Percentiles rank a stretch among this genome's conserved stretches.
Evolutionary conservation across 2,329 filamentous ascomycete species (phyloP).

Genomic region (Ophiostoma triangulosporum): DNA sequence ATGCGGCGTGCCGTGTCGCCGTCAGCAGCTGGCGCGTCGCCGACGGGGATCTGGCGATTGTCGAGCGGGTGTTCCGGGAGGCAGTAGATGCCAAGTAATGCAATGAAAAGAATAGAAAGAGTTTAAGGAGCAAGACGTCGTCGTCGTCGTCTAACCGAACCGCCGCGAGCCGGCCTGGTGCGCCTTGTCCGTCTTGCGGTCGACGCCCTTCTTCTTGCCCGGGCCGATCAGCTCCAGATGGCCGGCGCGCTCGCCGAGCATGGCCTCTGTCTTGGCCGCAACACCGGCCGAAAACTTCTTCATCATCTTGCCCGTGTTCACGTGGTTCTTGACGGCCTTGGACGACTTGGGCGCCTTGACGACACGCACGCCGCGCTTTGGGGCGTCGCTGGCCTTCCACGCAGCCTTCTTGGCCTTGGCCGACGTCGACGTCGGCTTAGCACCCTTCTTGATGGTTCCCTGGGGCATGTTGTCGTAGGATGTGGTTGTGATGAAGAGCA

Average conservation of each 20-base stretch:
- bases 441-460: conserved; percentile 36
- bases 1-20: conserved; percentile 66
- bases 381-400: conserved; percentile 19
- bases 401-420: conserved; percentile 26
- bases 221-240: conserved; percentile 47
- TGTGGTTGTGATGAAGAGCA: background rate
- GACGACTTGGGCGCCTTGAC: conserved; percentile 33
- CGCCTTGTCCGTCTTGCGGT: conserved; percentile 12
- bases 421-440: conserved; percentile 19
- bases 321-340: conserved; percentile 22
- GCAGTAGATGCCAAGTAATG: background rate
- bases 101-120: background rate
- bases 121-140: background rate
- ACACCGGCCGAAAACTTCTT: conserved; percentile 43
- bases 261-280: conserved; percentile 39
- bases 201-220: conserved; percentile 31
- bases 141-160: conserved; percentile 33
- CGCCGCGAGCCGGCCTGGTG: conserved; percentile 37
- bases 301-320: conserved; percentile 36
- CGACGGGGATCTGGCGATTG: conserved; percentile 51
- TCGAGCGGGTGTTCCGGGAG: conserved; percentile 44
- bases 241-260: conserved; percentile 45
- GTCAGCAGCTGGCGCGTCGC: conserved; percentile 76
- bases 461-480: conserved; percentile 34
- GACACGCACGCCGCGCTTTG: conserved; percentile 30